A percentile compares a stretch with the other conserved stretches of the same genome.
These are phyloP conservation scores for Thelephora terrestris DNA, from an alignment of 1,284 basidiomycete genomes.

Conservation along the genomic window DNA sequence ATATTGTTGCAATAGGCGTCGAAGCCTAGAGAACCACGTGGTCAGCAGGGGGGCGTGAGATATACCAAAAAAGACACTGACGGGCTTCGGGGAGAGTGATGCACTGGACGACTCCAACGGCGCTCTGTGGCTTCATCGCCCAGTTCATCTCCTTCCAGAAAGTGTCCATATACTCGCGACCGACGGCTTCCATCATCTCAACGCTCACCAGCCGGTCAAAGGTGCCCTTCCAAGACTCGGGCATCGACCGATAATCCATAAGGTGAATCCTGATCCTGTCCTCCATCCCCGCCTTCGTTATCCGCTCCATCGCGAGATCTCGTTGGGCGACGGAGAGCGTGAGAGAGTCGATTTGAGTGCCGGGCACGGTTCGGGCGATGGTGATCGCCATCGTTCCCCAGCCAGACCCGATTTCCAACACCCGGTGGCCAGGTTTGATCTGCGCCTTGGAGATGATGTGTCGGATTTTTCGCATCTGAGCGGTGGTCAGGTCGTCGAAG, in stretches of 20 bases:
- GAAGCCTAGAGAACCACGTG: slow-evolving; percentile 30
- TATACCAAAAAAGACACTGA: slow-evolving; percentile 21
- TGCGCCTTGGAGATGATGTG: slow-evolving; percentile 45
- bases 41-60: neutral
- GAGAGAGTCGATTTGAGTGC: slow-evolving; percentile 62
- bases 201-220: slow-evolving; percentile 71
- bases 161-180: slow-evolving; percentile 48
- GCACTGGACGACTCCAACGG: slow-evolving; percentile 65
- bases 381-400: slow-evolving; percentile 74
- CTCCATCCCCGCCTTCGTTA: slow-evolving; percentile 38
- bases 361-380: slow-evolving; percentile 40
- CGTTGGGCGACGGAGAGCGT: slow-evolving; percentile 70
- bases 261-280: slow-evolving; percentile 60
- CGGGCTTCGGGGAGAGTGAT: slow-evolving; percentile 76
- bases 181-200: slow-evolving; percentile 79
- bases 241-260: slow-evolving; percentile 67
- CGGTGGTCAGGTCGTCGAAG: slow-evolving; percentile 45
- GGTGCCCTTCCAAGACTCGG: slow-evolving; percentile 45
- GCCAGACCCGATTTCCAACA: slow-evolving; percentile 71
- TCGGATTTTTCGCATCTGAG: slow-evolving; percentile 56
- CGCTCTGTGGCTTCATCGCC: slow-evolving; percentile 53
- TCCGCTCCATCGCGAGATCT: slow-evolving; percentile 49
- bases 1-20: slow-evolving; percentile 49
- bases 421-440: slow-evolving; percentile 47
- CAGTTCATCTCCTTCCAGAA: slow-evolving; percentile 65